Percentiles rank a stretch among this genome's conserved stretches.
Conservation (phyloP, 2,329 filamentous ascomycete species). For the Penicillium sp. region DNA sequence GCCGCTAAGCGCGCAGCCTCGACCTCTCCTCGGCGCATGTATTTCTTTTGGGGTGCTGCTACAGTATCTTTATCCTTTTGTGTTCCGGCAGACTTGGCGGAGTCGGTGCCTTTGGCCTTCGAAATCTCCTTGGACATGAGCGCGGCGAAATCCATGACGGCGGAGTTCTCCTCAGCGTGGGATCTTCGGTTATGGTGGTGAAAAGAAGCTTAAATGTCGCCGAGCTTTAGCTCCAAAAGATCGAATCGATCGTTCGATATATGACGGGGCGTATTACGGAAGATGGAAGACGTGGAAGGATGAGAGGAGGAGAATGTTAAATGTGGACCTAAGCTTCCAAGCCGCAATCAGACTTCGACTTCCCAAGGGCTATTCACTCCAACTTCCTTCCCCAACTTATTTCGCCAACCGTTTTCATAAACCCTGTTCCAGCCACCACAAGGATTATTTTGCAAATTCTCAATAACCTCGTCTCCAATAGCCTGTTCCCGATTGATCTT, state of each 20-base stretch:
- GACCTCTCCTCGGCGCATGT: constrained; percentile 77
- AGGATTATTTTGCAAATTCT: not conserved
- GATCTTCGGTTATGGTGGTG: not conserved
- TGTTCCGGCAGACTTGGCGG: constrained; percentile 26
- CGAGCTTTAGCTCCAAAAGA: not conserved
- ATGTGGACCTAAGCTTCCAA: not conserved
- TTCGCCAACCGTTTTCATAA: not conserved
- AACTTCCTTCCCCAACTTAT: not conserved
- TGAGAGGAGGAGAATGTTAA: not conserved
- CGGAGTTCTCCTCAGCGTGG: constrained; percentile 1
- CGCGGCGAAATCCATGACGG: constrained; percentile 87
- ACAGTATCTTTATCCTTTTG: constrained; percentile 20
- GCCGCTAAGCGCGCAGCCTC: constrained; percentile 78
- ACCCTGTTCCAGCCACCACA: not conserved
- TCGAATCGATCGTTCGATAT: not conserved
- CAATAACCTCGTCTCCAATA: not conserved
- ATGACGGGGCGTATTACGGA: not conserved
- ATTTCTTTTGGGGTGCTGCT: constrained; percentile 62
- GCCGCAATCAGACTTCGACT: not conserved
- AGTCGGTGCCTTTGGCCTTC: constrained; percentile 64
- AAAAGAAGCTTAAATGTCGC: not conserved
- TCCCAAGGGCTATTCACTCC: not conserved
- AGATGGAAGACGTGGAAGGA: not conserved
- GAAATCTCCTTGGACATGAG: constrained; percentile 92
- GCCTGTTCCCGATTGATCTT: not conserved